Evolutionary conservation across 768 basidiomycete genomes (phyloP).

Genomic region (Leccinum arenicola): DNA sequence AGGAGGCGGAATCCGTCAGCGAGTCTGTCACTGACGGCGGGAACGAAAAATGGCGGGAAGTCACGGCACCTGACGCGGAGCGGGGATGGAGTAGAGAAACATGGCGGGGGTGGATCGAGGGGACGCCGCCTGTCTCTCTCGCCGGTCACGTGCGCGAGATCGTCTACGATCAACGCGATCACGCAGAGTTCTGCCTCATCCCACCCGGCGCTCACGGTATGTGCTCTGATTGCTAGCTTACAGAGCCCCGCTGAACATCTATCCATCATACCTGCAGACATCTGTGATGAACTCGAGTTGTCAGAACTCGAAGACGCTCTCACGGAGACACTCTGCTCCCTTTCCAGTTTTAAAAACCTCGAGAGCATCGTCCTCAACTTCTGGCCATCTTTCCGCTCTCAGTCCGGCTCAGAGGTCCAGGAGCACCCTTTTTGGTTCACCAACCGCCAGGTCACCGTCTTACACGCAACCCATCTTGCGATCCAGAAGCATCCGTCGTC

Average conservation of each 20-base stretch:
- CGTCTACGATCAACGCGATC: constrained; percentile 30
- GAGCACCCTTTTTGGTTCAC: constrained; percentile 34
- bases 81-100: constrained; percentile 29
- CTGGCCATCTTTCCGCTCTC: constrained; percentile 30
- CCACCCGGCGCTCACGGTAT: constrained; percentile 15
- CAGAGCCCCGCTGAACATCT: not conserved
- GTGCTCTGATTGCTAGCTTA: too few relatives aligned
- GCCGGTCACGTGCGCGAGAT: constrained; percentile 26
- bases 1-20: constrained; percentile 26
- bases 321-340: constrained; percentile 24
- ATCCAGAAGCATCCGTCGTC: constrained; percentile 15
- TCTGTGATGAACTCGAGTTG: constrained; percentile 28
- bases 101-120: constrained; percentile 31
- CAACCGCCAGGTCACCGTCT: constrained; percentile 24
- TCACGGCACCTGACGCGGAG: constrained; percentile 24
- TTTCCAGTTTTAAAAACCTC: constrained; percentile 20
- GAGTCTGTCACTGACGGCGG: constrained; percentile 20
- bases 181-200: constrained; percentile 23
- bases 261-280: constrained; percentile 5
- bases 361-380: constrained; percentile 26
- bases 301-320: constrained; percentile 32
- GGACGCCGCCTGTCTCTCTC: constrained; percentile 21
- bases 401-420: constrained; percentile 19
- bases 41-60: constrained; percentile 28
- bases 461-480: constrained; percentile 24